These are phyloP conservation scores for Royoungia palumana DNA, from an alignment of 768 basidiomycete species.

Conservation along the genomic window DNA sequence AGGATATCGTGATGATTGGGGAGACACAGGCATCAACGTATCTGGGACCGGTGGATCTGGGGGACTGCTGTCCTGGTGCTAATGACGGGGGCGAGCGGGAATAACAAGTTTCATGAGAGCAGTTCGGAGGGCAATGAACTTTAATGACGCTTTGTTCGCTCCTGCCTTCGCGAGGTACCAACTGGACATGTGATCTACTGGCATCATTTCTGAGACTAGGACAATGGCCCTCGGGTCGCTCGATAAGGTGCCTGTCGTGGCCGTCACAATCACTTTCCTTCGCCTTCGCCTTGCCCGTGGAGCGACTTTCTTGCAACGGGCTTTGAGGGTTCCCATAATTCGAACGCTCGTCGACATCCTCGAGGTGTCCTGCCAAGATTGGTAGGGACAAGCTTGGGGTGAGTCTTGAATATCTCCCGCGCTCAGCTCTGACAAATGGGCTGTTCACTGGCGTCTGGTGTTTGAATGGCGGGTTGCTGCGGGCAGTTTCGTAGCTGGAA, in stretches of 20 bases:
- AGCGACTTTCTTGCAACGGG: neutral
- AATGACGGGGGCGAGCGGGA: neutral
- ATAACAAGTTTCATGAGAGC: slow-evolving; percentile 17
- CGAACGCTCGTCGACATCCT: neutral
- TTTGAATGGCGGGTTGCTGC: neutral
- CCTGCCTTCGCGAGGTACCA: slow-evolving; percentile 14
- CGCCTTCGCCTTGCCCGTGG: slow-evolving; percentile 1
- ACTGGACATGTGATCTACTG: slow-evolving; percentile 22
- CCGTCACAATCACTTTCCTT: neutral
- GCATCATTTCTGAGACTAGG: slow-evolving; percentile 2
- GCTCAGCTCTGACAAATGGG: slow-evolving; percentile 19
- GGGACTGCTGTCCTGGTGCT: neutral
- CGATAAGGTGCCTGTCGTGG: neutral
- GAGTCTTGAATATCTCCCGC: slow-evolving; percentile 19
- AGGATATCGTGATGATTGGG: slow-evolving; percentile 16
- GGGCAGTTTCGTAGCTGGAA: neutral
- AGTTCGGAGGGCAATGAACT: slow-evolving; percentile 19
- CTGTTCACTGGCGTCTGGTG: neutral
- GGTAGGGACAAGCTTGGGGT: slow-evolving; percentile 21
- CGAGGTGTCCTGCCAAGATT: slow-evolving; percentile 5
- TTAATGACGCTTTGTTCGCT: slow-evolving; percentile 9
- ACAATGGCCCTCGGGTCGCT: neutral
- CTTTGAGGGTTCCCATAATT: neutral
- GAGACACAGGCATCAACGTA: slow-evolving; percentile 30
- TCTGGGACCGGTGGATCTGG: slow-evolving; percentile 2